Base-by-base conservation (phyloP, 2,329 filamentous ascomycete species). In the Coniella lustricola region DNA sequence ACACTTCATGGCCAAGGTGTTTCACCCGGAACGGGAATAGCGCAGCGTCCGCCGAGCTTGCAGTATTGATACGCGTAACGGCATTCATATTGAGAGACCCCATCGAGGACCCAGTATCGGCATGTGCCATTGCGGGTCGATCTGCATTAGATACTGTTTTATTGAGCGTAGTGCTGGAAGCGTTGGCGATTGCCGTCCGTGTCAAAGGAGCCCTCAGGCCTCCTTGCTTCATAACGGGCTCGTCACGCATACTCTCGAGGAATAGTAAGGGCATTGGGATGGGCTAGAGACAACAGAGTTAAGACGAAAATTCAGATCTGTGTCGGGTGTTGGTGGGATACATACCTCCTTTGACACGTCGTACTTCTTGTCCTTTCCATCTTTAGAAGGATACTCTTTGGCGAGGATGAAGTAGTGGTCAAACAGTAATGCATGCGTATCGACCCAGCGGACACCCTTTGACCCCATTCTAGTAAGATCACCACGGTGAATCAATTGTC, bases 261-360 rank as follows among this genome's bases (percentile, higher is more conserved):
- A 95, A 87, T 21, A 98, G 74, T 2, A 98, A 74, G 58, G 95
- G 90, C 91, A 98, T 98, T 0, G 93, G 93, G 54, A 98, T 96
- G 7, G 87, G 89, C 72, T 85, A 48, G 38, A 9, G 31, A 52
- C 25, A 29, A 29, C 5, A 45, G n/a, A 54, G 60, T 67, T 54
- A 67, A 61, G 55, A 55, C 29, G 34, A 44, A 16, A 9, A 31
- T 7, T 10, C 5, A 13, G 3, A 22, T 4, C 9, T 13, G 3
- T 9, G 13, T 21, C 13, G 12, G 16, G 18, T 7, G 35, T 21
- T 35, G 10, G 20, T 3, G 44, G 17, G 21, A 18, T 9, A 41
- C 44, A 7, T 20, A 85, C 83, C 67, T 95, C 76, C 65, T 94
- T 90, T 1, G 90, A 96, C 29, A 98, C 91, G 64, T 98, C 93